phyloP scores from a whole-genome alignment of 345 rosid genomes.

The Garcia nutans region DNA sequence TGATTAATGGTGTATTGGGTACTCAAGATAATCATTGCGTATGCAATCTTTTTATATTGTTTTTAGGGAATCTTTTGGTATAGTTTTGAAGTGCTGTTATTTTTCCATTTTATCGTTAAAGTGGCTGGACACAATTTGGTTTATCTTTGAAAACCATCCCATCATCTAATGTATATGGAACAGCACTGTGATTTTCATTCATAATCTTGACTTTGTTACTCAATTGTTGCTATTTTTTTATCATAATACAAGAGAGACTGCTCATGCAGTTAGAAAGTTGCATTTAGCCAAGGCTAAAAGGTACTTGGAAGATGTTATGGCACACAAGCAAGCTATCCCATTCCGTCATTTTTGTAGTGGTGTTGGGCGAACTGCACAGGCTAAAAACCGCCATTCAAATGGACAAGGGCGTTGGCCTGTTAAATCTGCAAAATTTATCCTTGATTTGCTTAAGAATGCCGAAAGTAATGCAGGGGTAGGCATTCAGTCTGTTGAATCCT shows the following conservation, averaged over 20 bases:
- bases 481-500: not conserved
- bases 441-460: constrained; percentile 61
- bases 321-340: constrained; percentile 80
- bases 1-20: not conserved
- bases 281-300: constrained; percentile 65
- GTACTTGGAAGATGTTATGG: constrained; percentile 74
- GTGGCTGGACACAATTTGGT: not conserved
- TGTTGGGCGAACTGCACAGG: constrained; percentile 78
- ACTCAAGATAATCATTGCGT: not conserved
- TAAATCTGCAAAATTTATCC: constrained; percentile 52
- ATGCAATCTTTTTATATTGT: not conserved
- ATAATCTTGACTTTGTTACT: not conserved
- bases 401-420: constrained; percentile 83
- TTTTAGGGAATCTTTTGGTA: not conserved
- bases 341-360: constrained; percentile 75
- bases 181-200: not conserved
- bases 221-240: not conserved
- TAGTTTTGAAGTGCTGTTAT: not conserved
- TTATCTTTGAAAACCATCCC: not conserved
- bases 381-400: constrained; percentile 72
- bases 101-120: not conserved
- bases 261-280: constrained; percentile 57
- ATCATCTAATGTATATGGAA: not conserved
- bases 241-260: constrained; percentile 78
- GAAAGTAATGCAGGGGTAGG: constrained; percentile 78